These are phyloP conservation scores for Colletotrichum sp. DNA, from an alignment of 2,329 filamentous ascomycete species.

Conservation along the genomic window DNA sequence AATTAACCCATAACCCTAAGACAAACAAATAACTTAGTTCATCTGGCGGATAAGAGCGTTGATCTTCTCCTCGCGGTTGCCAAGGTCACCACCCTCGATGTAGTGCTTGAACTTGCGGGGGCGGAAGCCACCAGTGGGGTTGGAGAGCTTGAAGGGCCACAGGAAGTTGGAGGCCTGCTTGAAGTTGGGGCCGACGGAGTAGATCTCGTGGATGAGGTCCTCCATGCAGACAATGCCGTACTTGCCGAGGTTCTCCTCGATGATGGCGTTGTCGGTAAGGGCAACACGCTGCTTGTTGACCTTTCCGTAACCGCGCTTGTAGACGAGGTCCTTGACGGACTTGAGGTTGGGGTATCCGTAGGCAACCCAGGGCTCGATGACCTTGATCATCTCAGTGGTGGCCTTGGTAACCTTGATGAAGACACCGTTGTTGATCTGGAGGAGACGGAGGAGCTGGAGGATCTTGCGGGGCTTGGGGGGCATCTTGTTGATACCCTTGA, in stretches of 20 bases:
- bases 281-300: constrained; percentile 97
- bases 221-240: constrained; percentile 99
- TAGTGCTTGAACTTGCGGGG: constrained; percentile 99
- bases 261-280: constrained; percentile 96
- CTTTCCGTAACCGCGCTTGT: constrained; percentile 99
- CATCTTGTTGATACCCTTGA: constrained; percentile 99
- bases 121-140: constrained; percentile 96
- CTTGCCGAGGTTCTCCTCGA: constrained; percentile 96
- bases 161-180: constrained; percentile 99
- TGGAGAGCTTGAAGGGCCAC: constrained; percentile 99
- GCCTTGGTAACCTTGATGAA: constrained; percentile 99
- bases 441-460: constrained; percentile 97
- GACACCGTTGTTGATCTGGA: constrained; percentile 99
- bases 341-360: constrained; percentile 99
- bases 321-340: constrained; percentile 98
- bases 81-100: constrained; percentile 97
- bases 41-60: constrained; percentile 96
- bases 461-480: constrained; percentile 99
- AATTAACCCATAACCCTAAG: neutral
- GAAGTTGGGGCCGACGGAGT: constrained; percentile 98
- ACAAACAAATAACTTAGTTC: constrained; percentile 72
- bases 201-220: constrained; percentile 99
- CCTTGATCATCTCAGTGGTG: constrained; percentile 94
- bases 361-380: constrained; percentile 98
- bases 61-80: constrained; percentile 99